Evolutionary conservation across 2,329 filamentous ascomycete genomes (phyloP), one percentile per base, ranked within the genome.

Genomic region (Pyrenophora seminiperda): DNA sequence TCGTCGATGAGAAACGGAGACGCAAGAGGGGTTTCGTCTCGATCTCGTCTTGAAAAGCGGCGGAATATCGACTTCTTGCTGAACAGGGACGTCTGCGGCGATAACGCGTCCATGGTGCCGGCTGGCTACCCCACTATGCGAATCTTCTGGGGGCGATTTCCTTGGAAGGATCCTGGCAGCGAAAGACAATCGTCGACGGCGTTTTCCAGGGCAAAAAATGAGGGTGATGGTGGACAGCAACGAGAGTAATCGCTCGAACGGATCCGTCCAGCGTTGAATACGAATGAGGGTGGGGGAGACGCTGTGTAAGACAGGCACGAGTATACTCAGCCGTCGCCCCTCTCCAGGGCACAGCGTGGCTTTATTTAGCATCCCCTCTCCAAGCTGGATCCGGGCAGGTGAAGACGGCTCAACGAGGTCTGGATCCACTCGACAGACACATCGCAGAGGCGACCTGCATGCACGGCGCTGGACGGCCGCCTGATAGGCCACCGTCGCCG

Each of bases 61-160:
- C 59, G 59, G 40, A 65, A 58, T 34, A 63, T 39, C 1, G 61
- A 65, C 11, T 41, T 37, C 49, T 59, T 65, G 30, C 50, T 56
- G 20, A 38, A 46, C 5, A 56, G 34, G n/a, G 54, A 41, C 4
- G 24, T 27, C 38, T 48, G 50, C 36, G 51, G 43, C 34, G 41
- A 20, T 36, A 63, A 53, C 44, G 58, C 27, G 15, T 58, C 51
- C 48, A 59, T 33, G 52, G 53, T 63, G 24, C 40, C 56, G 30
- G 20, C 11, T 46, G 37, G 37, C 44, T 45, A 37, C 32, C 36
- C 29, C 36, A 30, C 41, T 42, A 24, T 38, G 37, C 45, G 32
- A 20, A 37, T 40, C 38, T 36, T 41, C 17, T 27, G 24, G 5
- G 5, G 7, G 2, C 2, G 10, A 27, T 27, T 10, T 27, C 24